Base-by-base conservation (phyloP, 2,329 filamentous ascomycete genomes). In the Escovopsis sp. region DNA sequence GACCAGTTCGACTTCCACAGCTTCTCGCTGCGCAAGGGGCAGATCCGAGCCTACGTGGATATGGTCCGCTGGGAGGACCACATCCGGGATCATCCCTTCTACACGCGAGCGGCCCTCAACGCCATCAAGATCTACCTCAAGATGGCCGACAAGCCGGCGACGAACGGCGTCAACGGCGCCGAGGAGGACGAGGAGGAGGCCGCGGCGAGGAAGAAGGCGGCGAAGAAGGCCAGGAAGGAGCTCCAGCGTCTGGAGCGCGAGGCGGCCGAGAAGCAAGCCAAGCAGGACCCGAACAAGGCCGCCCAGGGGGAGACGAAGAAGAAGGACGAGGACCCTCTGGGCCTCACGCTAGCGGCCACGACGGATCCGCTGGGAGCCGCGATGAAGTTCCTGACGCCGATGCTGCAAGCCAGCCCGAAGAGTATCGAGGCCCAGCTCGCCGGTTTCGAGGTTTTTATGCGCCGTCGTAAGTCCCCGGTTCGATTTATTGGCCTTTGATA, bases 1-100 rank as follows among this genome's bases (percentile, higher is more conserved):
- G 91, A 98, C 54, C 91, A 98, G 57, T 95, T 96, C 55, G 91
- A 98, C 60, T 98, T 98, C 69, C 93, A 98, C 69, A 86, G 79
- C 59, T 98, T 98, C 63, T 95, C 87, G 18, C 69, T 98, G n/a
- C 74, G 91, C 18, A 98, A 96, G 63, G 93, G 93, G 12, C 89
- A 94, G 69, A 85, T 96, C 47, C 74, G 89, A 44, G 85, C 91
- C 1, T 98, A 98, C 58, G 70, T 98, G 35, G 88, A 95, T 53
- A 94, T 98, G 86, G 72, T 98, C 38, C 77, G 83, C 52, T 98
- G 91, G 93, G 89, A 96, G 59, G 88, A 98, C 57, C 77, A 80
- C 47, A 65, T 96, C 37, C 80, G 87, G 43, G 84, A 94, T 53
- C 91, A 98, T 59, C 91, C 91, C 1, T 95, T 94, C 67, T 98